Conservation (phyloP, 768 basidiomycete genomes). For the Boletus patriciae region DNA sequence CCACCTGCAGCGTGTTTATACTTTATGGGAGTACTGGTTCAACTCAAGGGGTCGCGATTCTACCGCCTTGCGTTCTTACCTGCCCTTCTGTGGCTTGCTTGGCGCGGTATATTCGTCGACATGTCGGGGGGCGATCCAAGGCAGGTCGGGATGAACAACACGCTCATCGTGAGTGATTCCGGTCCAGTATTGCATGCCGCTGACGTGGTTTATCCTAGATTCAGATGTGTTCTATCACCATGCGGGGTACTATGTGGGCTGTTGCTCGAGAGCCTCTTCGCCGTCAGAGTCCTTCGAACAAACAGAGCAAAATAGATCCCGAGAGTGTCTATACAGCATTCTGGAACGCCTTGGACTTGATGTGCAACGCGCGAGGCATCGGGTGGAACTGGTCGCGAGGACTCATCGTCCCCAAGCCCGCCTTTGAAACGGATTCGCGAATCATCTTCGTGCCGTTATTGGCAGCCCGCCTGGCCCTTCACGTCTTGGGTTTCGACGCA, state of each 20-base stretch:
- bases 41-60: conserved; percentile 40
- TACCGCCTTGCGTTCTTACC: conserved; percentile 52
- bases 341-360: conserved; percentile 29
- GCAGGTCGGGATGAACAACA: conserved; percentile 10
- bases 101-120: conserved; percentile 36
- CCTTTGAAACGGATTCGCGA: conserved; percentile 9
- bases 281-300: not conserved
- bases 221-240: conserved; percentile 10
- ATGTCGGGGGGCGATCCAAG: conserved; percentile 15
- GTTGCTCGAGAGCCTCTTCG: conserved; percentile 10
- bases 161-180: conserved; percentile 17
- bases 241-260: conserved; percentile 21
- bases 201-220: conserved; percentile 1
- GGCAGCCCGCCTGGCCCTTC: not conserved
- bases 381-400: conserved; percentile 30
- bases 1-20: conserved; percentile 48
- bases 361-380: conserved; percentile 23
- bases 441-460: conserved; percentile 12
- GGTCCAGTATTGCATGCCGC: not conserved
- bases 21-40: conserved; percentile 51
- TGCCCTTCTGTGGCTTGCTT: conserved; percentile 43
- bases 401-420: conserved; percentile 14
- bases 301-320: not conserved
- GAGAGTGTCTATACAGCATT: conserved; percentile 6
- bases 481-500: conserved; percentile 14